A percentile compares a stretch with the other conserved stretches of the same genome.
These are phyloP conservation scores for Strobilomyces confusus DNA, from an alignment of 768 basidiomycete genomes.

Conservation along the genomic window DNA sequence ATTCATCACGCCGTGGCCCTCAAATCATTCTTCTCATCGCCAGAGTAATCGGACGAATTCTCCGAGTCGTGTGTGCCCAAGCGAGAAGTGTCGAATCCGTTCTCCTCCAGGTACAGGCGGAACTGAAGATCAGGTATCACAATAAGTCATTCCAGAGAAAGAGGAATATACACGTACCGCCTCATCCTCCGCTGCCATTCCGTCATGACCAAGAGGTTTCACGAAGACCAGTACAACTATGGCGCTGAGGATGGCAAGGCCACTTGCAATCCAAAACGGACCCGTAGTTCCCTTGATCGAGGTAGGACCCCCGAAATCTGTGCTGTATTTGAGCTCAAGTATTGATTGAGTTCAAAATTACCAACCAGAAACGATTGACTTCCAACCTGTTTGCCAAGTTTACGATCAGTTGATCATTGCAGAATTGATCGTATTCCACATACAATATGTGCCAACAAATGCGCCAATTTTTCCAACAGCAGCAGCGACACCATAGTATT, in stretches of 20 bases:
- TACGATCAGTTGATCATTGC: constrained; percentile 3
- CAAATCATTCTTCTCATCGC: constrained; percentile 17
- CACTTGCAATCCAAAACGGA: constrained; percentile 86
- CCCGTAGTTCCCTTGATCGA: constrained; percentile 67
- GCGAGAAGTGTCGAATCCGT: constrained; percentile 74
- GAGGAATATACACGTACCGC: constrained; percentile 35
- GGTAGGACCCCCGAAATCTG: constrained; percentile 57
- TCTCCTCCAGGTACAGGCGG: constrained; percentile 71
- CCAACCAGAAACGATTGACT: constrained; percentile 59
- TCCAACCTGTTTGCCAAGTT: constrained; percentile 45
- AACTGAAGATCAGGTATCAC: constrained; percentile 43
- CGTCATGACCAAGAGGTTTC: constrained; percentile 67
- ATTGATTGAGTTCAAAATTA: neutral
- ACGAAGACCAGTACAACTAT: constrained; percentile 69
- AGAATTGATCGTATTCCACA: constrained; percentile 20
- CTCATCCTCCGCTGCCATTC: constrained; percentile 74
- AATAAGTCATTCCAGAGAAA: neutral
- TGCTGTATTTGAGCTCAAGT: neutral
- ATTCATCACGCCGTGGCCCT: constrained; percentile 10
- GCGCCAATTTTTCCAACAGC: constrained; percentile 85
- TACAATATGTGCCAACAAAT: constrained; percentile 79
- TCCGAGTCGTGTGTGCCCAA: constrained; percentile 54
- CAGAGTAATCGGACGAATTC: constrained; percentile 14
- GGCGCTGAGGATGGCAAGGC: constrained; percentile 79
- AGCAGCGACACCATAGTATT: constrained; percentile 83